These are phyloP conservation scores for Domatiomyces catenatus DNA, from an alignment of 2,329 filamentous ascomycete genomes.

Conservation along the genomic window DNA sequence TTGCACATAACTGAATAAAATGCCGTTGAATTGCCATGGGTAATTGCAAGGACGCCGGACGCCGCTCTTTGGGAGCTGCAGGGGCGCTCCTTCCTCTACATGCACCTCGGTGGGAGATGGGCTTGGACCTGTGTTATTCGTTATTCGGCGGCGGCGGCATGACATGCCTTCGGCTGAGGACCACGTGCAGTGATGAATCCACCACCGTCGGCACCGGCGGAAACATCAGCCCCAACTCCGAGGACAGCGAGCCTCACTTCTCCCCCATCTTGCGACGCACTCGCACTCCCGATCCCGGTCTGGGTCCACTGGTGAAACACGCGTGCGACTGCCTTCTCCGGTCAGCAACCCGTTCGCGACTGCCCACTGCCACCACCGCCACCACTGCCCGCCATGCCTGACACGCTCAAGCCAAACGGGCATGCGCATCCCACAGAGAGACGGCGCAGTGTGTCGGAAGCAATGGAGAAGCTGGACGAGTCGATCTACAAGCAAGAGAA, in stretches of 20 bases:
- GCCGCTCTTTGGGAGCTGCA: no score
- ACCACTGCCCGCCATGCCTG: conserved; percentile 1
- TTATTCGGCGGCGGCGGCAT: no score
- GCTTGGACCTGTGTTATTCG: no score
- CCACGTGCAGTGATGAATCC: background rate
- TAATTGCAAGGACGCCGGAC: background rate
- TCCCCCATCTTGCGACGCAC: background rate
- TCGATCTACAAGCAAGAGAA: conserved; percentile 43
- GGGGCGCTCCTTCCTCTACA: no score
- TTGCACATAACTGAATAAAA: background rate
- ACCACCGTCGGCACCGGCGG: background rate
- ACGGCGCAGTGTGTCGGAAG: conserved; percentile 14
- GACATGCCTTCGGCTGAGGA: background rate
- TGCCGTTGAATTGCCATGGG: background rate
- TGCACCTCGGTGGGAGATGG: no score
- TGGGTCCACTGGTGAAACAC: background rate
- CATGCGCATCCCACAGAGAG: conserved; percentile 16
- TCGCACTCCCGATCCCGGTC: background rate
- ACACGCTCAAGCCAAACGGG: conserved; percentile 15
- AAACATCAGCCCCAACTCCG: background rate
- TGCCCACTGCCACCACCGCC: background rate
- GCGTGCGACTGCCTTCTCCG: background rate
- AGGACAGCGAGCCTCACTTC: background rate
- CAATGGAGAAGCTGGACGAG: conserved; percentile 20
- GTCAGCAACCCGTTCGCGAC: background rate